A percentile compares a stretch with the other conserved stretches of the same genome.
Conservation (phyloP, 495 filamentous ascomycete genomes). For the Viridothelium virens region DNA sequence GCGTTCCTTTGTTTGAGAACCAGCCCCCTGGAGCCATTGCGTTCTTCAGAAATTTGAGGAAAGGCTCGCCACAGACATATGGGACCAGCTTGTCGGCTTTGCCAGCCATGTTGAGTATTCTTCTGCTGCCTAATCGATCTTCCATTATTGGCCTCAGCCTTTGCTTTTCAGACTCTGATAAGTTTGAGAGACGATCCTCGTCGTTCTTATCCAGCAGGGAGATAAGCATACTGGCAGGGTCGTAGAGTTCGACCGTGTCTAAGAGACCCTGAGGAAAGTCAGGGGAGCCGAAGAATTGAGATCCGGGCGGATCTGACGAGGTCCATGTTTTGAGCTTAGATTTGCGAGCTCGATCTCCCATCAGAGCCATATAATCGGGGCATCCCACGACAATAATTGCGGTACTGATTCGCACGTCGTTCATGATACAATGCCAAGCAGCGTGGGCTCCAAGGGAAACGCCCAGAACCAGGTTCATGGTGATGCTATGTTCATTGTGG, state of each 20-base stretch:
- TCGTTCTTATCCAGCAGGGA: conserved; percentile 36
- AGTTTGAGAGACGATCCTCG: conserved; percentile 30
- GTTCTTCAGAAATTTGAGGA: conserved; percentile 62
- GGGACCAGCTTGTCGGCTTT: conserved; percentile 79
- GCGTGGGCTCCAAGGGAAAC: conserved; percentile 84
- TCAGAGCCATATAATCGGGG: conserved; percentile 73
- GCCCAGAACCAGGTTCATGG: conserved; percentile 67
- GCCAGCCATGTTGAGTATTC: conserved; percentile 69
- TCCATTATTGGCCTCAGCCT: conserved; percentile 44
- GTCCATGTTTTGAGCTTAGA: conserved; percentile 62
- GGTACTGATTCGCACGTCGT: conserved; percentile 67
- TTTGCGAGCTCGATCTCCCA: conserved; percentile 66
- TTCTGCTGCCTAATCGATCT: conserved; percentile 58
- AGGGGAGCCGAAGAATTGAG: conserved; percentile 60
- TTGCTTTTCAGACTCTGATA: conserved; percentile 32
- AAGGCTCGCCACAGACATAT: conserved; percentile 57
- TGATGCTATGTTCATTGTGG: conserved; percentile 44
- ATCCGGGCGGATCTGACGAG: conserved; percentile 46
- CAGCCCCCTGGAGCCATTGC: conserved; percentile 46
- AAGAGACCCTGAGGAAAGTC: conserved; percentile 67
- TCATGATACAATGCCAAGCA: conserved; percentile 72
- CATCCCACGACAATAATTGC: conserved; percentile 79
- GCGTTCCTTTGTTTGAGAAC: conserved; percentile 44
- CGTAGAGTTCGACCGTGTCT: conserved; percentile 40
- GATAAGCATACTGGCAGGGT: conserved; percentile 45